Evolutionary conservation across 148 eudicot genomes (phyloP).

Genomic region (Rheum nobile): DNA sequence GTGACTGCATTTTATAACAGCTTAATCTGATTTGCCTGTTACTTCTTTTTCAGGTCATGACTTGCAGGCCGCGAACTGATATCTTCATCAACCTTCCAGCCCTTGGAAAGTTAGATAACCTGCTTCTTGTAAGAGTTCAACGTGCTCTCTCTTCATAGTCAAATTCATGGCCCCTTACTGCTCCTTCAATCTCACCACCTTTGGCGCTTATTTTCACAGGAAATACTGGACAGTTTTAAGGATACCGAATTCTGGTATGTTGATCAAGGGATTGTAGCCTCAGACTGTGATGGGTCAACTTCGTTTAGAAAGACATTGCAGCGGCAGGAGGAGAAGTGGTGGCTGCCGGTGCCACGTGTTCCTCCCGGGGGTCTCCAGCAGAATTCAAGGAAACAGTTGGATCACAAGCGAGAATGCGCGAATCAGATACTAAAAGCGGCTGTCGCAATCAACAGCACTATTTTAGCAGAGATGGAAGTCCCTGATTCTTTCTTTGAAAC

Average conservation of each 20-base stretch:
- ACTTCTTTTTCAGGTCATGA: slow-evolving; percentile 59
- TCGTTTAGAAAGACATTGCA: slow-evolving; percentile 56
- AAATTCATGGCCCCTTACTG: neutral
- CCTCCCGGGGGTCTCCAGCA: slow-evolving; percentile 79
- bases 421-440: slow-evolving; percentile 89
- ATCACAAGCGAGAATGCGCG: slow-evolving; percentile 80
- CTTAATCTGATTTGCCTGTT: neutral
- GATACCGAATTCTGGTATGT: slow-evolving; percentile 92
- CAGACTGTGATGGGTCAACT: slow-evolving; percentile 66
- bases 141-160: neutral
- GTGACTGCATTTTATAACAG: neutral
- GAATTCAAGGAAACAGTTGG: slow-evolving; percentile 56
- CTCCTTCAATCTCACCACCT: neutral
- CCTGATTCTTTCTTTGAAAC: slow-evolving; percentile 84
- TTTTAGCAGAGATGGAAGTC: slow-evolving; percentile 87
- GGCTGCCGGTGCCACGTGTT: slow-evolving; percentile 96
- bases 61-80: slow-evolving; percentile 73
- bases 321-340: slow-evolving; percentile 93
- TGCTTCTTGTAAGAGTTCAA: slow-evolving; percentile 65
- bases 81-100: slow-evolving; percentile 90
- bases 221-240: slow-evolving; percentile 69
- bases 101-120: slow-evolving; percentile 77
- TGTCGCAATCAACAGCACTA: slow-evolving; percentile 60
- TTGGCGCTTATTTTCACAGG: slow-evolving; percentile 29
- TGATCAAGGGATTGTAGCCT: slow-evolving; percentile 69